A percentile compares a stretch with the other conserved stretches of the same genome.
phyloP scores from a whole-genome alignment of 116 monocot species.

The Iris pallida region DNA sequence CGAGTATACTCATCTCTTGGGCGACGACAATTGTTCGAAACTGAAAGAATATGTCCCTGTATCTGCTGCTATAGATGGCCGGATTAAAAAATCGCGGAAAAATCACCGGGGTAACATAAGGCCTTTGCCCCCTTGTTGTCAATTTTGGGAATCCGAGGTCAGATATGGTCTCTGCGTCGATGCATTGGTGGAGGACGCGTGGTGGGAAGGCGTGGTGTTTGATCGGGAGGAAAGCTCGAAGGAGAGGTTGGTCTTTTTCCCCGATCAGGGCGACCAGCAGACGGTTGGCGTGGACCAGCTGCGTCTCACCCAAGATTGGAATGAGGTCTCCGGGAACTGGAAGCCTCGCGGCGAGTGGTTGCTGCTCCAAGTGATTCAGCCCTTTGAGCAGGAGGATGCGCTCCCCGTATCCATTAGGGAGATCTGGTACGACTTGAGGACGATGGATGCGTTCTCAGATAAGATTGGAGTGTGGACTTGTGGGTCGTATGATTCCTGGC shows the following conservation, averaged over 20 bases:
- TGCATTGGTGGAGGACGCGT: conserved; percentile 42
- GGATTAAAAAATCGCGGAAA: background rate
- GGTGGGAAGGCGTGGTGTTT: conserved; percentile 72
- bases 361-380: conserved; percentile 30
- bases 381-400: conserved; percentile 24
- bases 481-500: conserved; percentile 32
- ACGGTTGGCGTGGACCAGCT: conserved; percentile 18
- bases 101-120: conserved; percentile 29
- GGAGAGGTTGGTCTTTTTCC: conserved; percentile 47
- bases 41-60: conserved; percentile 29
- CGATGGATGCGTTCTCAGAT: conserved; percentile 9
- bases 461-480: conserved; percentile 40
- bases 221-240: conserved; percentile 21
- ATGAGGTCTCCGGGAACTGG: conserved; percentile 54
- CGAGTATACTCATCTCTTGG: conserved; percentile 34
- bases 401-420: conserved; percentile 44
- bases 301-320: conserved; percentile 49
- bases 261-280: conserved; percentile 49
- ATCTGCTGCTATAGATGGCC: conserved; percentile 38
- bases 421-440: conserved; percentile 54
- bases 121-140: conserved; percentile 30
- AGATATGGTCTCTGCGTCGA: conserved; percentile 62
- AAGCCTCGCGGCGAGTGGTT: conserved; percentile 49
- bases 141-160: conserved; percentile 5
- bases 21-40: conserved; percentile 32